Conservation (phyloP, 129 eudicot genomes). For the Arctium minus region DNA sequence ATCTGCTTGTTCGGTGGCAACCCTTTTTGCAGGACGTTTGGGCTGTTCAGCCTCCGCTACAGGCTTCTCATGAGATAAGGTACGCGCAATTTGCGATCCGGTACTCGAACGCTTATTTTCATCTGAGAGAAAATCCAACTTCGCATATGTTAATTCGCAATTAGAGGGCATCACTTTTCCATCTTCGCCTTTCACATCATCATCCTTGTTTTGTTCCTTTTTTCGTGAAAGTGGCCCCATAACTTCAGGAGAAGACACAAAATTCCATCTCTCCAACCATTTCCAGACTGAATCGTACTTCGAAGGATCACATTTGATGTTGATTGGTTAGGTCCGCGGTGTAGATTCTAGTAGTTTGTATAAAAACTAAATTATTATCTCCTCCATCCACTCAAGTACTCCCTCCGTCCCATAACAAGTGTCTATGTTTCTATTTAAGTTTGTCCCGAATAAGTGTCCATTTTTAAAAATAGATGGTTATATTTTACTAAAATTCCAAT, state of each 20-base stretch:
- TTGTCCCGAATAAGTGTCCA: background rate
- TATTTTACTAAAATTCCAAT: background rate
- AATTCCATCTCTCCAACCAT: constrained; percentile 91
- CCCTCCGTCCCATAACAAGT: background rate
- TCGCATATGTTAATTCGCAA: constrained; percentile 15
- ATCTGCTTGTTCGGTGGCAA: constrained; percentile 47
- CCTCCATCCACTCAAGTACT: background rate
- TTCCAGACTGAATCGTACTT: constrained; percentile 65
- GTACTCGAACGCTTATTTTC: constrained; percentile 9
- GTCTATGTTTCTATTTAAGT: background rate
- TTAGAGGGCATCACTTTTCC: constrained; percentile 15
- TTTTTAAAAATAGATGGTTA: background rate
- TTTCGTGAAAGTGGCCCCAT: constrained; percentile 20
- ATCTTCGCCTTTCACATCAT: constrained; percentile 17
- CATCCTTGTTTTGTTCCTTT: constrained; percentile 24
- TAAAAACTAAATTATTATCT: background rate
- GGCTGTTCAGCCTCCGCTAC: constrained; percentile 30
- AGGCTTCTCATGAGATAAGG: constrained; percentile 17
- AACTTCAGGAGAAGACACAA: constrained; percentile 43
- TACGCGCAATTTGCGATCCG: constrained; percentile 5
- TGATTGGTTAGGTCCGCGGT: constrained; percentile 53
- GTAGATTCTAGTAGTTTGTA: constrained; percentile 61
- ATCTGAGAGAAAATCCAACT: constrained; percentile 2
- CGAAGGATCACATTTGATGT: constrained; percentile 60
- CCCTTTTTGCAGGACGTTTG: background rate